Evolutionary conservation across 768 basidiomycete genomes (phyloP).

Genomic region (Phaffia tasmanica): DNA sequence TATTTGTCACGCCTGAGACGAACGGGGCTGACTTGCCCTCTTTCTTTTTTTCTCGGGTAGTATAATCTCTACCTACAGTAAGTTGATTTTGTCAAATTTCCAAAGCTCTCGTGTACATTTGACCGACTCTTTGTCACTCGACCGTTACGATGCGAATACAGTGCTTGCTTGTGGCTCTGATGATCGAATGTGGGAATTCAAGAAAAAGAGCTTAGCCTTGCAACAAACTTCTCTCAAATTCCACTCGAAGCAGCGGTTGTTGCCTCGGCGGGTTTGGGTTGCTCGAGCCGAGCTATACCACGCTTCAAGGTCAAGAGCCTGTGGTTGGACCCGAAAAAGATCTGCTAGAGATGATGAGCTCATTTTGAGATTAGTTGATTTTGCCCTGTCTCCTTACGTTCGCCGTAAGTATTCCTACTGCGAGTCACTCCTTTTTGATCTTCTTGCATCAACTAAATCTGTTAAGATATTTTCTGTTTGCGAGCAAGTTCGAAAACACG

Average conservation of each 20-base stretch:
- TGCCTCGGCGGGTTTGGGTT: slow-evolving; percentile 24
- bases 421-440: too few relatives aligned
- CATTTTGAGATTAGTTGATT: slow-evolving; percentile 55
- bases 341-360: slow-evolving; percentile 62
- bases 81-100: not conserved
- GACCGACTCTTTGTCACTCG: not conserved
- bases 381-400: slow-evolving; percentile 70
- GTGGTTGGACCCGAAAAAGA: slow-evolving; percentile 60
- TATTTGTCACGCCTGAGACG: slow-evolving; percentile 8
- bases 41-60: not conserved
- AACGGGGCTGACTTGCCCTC: not conserved
- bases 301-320: slow-evolving; percentile 62
- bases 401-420: slow-evolving; percentile 48
- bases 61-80: not conserved
- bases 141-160: not conserved
- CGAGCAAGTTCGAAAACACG: not conserved
- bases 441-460: slow-evolving; percentile 11
- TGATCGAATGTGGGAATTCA: slow-evolving; percentile 16
- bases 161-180: slow-evolving; percentile 21
- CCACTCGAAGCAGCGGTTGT: slow-evolving; percentile 16
- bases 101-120: not conserved
- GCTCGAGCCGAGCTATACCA: slow-evolving; percentile 24
- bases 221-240: slow-evolving; percentile 18
- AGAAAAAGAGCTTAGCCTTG: slow-evolving; percentile 22
- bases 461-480: not conserved